Percentiles rank a stretch among this genome's conserved stretches.
Conservation (phyloP, 1,139 yeast species). For the Scheffersomyces cryptocercus region DNA sequence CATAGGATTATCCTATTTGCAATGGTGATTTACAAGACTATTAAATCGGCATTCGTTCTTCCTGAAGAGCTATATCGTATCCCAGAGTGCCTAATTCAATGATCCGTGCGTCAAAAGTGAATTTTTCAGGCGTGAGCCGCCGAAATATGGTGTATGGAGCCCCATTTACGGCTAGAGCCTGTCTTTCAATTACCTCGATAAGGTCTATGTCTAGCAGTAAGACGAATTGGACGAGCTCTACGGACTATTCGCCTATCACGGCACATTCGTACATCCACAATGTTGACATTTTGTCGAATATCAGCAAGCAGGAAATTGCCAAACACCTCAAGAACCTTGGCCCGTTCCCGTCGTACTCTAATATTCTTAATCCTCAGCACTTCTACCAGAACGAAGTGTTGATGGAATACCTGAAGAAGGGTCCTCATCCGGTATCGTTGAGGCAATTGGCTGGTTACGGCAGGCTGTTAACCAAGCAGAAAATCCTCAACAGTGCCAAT, state of each 20-base stretch:
- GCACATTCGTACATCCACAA: slow-evolving; percentile 16
- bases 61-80: no score
- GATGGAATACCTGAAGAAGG: slow-evolving; percentile 59
- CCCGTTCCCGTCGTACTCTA: slow-evolving; percentile 47
- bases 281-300: slow-evolving; percentile 22
- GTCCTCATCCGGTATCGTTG: slow-evolving; percentile 87
- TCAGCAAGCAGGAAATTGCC: slow-evolving; percentile 42
- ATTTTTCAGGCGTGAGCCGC: no score
- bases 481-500: slow-evolving; percentile 78
- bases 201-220: not conserved
- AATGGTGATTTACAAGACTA: no score
- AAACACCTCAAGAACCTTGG: slow-evolving; percentile 41
- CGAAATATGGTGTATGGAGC: no score
- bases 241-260: slow-evolving; percentile 8
- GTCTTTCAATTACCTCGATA: not conserved
- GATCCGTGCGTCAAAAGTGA: no score
- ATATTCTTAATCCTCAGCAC: slow-evolving; percentile 62
- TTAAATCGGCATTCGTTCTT: no score
- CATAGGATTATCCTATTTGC: no score
- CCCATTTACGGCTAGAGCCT: no score
- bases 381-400: slow-evolving; percentile 83
- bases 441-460: slow-evolving; percentile 90
- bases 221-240: not conserved
- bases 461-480: slow-evolving; percentile 72
- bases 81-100: no score